Evolutionary conservation across 495 filamentous ascomycete species (phyloP), one percentile per base, ranked within the genome.

Genomic region (Annulohypoxylon stygium): DNA sequence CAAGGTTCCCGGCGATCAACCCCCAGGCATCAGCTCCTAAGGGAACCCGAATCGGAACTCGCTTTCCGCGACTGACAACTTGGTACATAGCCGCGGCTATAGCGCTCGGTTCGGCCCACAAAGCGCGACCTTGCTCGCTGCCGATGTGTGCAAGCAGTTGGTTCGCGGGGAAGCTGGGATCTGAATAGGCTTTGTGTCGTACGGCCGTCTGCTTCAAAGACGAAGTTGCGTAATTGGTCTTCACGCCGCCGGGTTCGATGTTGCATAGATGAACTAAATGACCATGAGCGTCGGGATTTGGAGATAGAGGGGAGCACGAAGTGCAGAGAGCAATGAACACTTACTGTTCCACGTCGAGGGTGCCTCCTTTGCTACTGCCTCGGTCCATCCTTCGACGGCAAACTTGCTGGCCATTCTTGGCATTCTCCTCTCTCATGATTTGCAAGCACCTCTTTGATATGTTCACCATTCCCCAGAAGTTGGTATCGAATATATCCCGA

Each of bases 381-480:
- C 86, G 3, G 87, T 88, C 73, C 84, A 88, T 4, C 86, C 86
- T 66, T 87, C 86, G 14, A 89, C 74, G 6, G 84, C 86, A 66
- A 87, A 88, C 75, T 88, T 89, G 50, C 79, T 80, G 0, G 9
- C 66, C 79, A 6, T 20, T 73, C 34, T 68, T 65, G n/a, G 73
- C 41, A 41, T 83, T 83, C 11, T 61, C 67, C 39, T 86, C 83
- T 10, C 86, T 81, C 73, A 89, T 80, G 11, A 88, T 79, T 3
- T 80, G 76, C 53, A 89, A 59, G 1, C 82, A 83, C 45, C 80
- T 77, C 61, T 76, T 79, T 9, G 82, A 85, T n/a, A 88, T 66
- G 14, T 73, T 59, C 0, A 86, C 82, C 25, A 83, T 77, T 20
- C 81, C 87, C 81, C 82, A 89, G 81, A 88, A 90, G 74, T 86